phyloP scores from a whole-genome alignment of 2,329 filamentous ascomycete genomes.

The Bisporella sp. region DNA sequence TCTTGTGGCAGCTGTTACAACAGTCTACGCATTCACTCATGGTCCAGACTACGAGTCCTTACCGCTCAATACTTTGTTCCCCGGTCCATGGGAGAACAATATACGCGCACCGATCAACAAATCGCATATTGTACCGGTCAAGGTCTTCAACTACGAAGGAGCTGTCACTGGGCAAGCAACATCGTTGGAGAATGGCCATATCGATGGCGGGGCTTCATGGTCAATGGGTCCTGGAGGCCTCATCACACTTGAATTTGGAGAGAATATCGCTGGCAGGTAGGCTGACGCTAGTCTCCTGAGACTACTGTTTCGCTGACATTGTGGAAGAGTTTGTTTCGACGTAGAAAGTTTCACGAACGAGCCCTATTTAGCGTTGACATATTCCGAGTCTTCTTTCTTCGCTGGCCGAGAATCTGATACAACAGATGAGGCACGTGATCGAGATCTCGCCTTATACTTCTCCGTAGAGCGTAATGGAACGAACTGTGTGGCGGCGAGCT shows the following conservation, averaged over 20 bases:
- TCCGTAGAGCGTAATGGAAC: slow-evolving; percentile 24
- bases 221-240: slow-evolving; percentile 25
- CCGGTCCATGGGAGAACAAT: slow-evolving; percentile 33
- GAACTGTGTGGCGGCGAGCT: slow-evolving; percentile 29
- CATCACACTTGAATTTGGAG: slow-evolving; percentile 33
- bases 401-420: slow-evolving; percentile 28
- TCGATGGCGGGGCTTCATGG: slow-evolving; percentile 6
- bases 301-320: slow-evolving; percentile 1
- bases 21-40: no score
- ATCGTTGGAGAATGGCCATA: slow-evolving; percentile 11
- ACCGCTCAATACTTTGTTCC: slow-evolving; percentile 28
- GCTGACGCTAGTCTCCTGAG: slow-evolving; percentile 1
- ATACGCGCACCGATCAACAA: slow-evolving; percentile 32
- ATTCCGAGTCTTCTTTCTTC: slow-evolving; percentile 32
- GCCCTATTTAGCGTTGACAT: slow-evolving; percentile 28
- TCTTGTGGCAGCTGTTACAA: no score
- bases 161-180: slow-evolving; percentile 20
- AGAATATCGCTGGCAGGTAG: slow-evolving; percentile 35
- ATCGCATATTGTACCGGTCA: slow-evolving; percentile 27
- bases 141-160: slow-evolving; percentile 29
- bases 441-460: slow-evolving; percentile 28
- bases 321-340: slow-evolving; percentile 29
- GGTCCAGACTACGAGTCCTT: slow-evolving; percentile 20
- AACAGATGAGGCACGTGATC: slow-evolving; percentile 26
- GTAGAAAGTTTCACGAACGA: slow-evolving; percentile 24